A percentile compares a stretch with the other conserved stretches of the same genome.
phyloP scores from a whole-genome alignment of 2,329 filamentous ascomycete species.

The Claviceps africana region DNA sequence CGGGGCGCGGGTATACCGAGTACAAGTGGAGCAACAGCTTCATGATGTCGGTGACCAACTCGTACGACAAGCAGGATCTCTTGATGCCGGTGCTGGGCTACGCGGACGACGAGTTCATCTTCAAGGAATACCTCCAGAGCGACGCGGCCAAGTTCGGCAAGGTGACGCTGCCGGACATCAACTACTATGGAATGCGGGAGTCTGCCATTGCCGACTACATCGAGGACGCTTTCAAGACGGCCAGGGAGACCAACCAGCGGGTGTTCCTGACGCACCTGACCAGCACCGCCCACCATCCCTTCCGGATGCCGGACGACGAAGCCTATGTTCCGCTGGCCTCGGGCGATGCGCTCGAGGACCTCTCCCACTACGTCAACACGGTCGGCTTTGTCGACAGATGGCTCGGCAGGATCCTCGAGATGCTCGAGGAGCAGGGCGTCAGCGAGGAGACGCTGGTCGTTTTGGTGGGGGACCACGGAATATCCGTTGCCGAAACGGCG shows the following conservation, averaged over 20 bases:
- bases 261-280: conserved; percentile 23
- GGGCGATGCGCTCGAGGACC: conserved; percentile 13
- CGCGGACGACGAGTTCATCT: conserved; percentile 11
- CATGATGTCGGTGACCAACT: conserved; percentile 20
- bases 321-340: conserved; percentile 14
- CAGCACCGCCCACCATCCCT: conserved; percentile 22
- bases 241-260: conserved; percentile 17
- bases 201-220: conserved; percentile 19
- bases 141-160: conserved; percentile 16
- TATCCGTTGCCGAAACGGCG: conserved; percentile 19
- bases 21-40: conserved; percentile 19
- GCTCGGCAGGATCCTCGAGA: conserved; percentile 18
- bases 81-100: conserved; percentile 20
- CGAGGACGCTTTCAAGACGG: conserved; percentile 16
- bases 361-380: conserved; percentile 20
- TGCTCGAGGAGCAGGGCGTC: conserved; percentile 17
- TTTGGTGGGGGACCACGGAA: conserved; percentile 19
- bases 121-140: conserved; percentile 17
- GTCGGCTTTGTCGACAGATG: conserved; percentile 19
- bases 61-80: conserved; percentile 20
- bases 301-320: conserved; percentile 17
- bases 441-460: conserved; percentile 20
- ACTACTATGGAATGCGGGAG: conserved; percentile 23
- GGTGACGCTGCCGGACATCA: conserved; percentile 17
- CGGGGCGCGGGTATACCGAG: conserved; percentile 10